Base-by-base conservation (phyloP, 2,329 filamentous ascomycete species). In the Periconia sp. region DNA sequence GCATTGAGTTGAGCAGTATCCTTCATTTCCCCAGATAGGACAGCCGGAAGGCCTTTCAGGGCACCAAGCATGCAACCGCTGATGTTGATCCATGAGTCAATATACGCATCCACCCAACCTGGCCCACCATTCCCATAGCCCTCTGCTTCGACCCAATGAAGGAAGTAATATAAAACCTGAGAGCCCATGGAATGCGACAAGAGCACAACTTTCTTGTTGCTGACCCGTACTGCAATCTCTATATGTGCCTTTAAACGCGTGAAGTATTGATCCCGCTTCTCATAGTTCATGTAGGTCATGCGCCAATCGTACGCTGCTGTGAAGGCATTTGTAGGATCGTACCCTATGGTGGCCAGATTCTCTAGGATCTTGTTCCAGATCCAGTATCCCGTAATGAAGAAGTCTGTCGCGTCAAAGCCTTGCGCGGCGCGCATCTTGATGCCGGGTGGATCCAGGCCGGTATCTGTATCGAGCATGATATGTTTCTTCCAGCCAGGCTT, bases 351-450 rank as follows among this genome's bases (percentile, higher is more conserved):
- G 0, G 94, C 94, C 48, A 99, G 80, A 68, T 99, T 99, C 76
- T 99, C 94, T 47, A 99, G 81, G 56, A 99, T 97, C 76, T 97
- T 97, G 77, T 91, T 97, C 92, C 92, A 97, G 56, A 99, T 97
- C 94, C 94, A 99, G 76, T 99, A 99, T 5, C 86, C 85, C 1
- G 85, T 86, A 60, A 87, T 86, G 74, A 95, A 94, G 78, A 99
- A 99, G 75, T 99, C 94, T 11, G 94, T 92, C 2, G 94, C 94
- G 74, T 99, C 94, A 65, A 99, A 99, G 1, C 94, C 94, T 72
- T 97, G 94, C 0, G 94, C 92, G 9, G 94, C 91, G 37, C 94
- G 86, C 18, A 99, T 77, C 77, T 97, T 97, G 65, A 97, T 85
- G 13, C 87, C 86, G 0, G 92, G 90, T 1, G 94, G 94, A 71